A percentile compares a stretch with the other conserved stretches of the same genome.
Conservation (phyloP, 345 rosid species). For the Cardamine resedifolia region DNA sequence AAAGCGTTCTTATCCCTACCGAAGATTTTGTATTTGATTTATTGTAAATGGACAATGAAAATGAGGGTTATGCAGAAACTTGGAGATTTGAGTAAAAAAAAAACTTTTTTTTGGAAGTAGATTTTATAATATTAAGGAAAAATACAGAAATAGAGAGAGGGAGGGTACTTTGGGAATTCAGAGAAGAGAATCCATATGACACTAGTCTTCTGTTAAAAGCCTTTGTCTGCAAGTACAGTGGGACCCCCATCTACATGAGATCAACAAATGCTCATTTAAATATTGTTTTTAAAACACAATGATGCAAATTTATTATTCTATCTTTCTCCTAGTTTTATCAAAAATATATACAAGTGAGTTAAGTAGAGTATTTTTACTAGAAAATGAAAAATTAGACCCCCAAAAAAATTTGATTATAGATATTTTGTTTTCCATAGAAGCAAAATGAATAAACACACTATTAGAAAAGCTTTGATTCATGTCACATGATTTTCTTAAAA, state of each 20-base stretch:
- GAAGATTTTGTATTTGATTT: background rate
- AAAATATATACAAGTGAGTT: background rate
- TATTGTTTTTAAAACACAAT: background rate
- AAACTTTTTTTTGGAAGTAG: slow-evolving; percentile 10
- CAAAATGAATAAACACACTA: too few species aligned
- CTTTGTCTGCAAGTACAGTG: slow-evolving; percentile 41
- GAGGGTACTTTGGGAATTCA: slow-evolving; percentile 2
- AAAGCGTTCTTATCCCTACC: background rate
- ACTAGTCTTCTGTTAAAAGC: slow-evolving; percentile 31
- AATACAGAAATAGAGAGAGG: slow-evolving; percentile 24
- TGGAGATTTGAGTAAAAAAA: background rate
- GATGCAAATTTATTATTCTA: background rate
- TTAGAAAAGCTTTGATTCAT: background rate
- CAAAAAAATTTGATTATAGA: too few species aligned
- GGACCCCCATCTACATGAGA: slow-evolving; percentile 31
- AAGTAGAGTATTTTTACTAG: background rate
- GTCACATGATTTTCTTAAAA: background rate
- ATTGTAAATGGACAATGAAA: background rate
- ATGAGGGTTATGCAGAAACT: background rate
- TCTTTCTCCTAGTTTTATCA: background rate
- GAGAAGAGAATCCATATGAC: slow-evolving; percentile 35
- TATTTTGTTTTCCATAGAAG: too few species aligned
- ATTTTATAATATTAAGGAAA: slow-evolving; percentile 9
- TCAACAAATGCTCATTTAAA: slow-evolving; percentile 24
- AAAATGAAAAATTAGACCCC: too few species aligned